Evolutionary conservation across 331 rosid genomes (phyloP).

Genomic region (Pyrus hybrid): DNA sequence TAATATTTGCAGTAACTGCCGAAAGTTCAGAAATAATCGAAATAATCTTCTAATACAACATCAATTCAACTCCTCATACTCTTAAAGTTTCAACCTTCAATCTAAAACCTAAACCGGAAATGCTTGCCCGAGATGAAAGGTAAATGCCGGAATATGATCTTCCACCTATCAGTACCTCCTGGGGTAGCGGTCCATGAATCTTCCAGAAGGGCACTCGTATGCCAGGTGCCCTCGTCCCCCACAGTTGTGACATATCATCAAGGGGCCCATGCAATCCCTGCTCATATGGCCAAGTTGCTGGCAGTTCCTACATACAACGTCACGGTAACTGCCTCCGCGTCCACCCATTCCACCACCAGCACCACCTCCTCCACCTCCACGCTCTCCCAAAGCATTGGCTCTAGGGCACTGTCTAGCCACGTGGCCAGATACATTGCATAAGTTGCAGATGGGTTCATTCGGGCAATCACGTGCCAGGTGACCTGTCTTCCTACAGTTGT

Average conservation of each 20-base stretch:
- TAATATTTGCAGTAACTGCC: conserved; percentile 1
- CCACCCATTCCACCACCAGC: conserved; percentile 16
- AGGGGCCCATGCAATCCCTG: conserved; percentile 92
- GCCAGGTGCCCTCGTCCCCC: conserved; percentile 97
- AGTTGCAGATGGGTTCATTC: conserved; percentile 83
- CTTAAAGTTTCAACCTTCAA: background rate
- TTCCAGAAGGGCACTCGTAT: conserved; percentile 95
- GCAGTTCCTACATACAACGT: conserved; percentile 82
- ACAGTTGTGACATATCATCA: conserved; percentile 93
- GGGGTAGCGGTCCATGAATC: conserved; percentile 78
- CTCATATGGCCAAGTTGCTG: conserved; percentile 94
- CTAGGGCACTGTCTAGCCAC: conserved; percentile 91
- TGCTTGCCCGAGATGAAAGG: background rate
- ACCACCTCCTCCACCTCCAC: conserved; percentile 33
- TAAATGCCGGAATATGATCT: background rate
- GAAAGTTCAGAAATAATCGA: background rate
- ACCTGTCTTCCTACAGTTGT: conserved; percentile 94
- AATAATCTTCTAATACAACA: background rate
- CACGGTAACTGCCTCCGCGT: conserved; percentile 45
- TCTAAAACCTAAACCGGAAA: conserved; percentile 1
- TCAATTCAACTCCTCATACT: conserved; percentile 5
- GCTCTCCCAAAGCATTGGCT: conserved; percentile 45
- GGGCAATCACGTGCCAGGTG: conserved; percentile 99
- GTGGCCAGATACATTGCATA: conserved; percentile 93
- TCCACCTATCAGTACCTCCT: conserved; percentile 62